A percentile compares a stretch with the other conserved stretches of the same genome.
These are phyloP conservation scores for Vigna nakashimae DNA, from an alignment of 306 rosid genomes.

Conservation along the genomic window DNA sequence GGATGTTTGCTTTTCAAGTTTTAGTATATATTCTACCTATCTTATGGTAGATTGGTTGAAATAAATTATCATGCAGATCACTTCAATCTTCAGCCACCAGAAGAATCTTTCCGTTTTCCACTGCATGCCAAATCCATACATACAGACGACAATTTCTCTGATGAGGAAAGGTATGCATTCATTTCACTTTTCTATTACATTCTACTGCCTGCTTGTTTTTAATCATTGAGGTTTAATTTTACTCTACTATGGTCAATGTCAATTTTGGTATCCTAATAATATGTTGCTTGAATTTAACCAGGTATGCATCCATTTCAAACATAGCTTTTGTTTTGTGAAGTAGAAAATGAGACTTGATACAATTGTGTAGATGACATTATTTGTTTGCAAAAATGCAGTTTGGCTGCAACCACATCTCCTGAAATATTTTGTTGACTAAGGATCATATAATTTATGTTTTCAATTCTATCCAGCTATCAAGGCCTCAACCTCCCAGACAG, in stretches of 20 bases:
- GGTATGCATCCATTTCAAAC: too few species aligned
- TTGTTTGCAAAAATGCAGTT: conserved; percentile 14
- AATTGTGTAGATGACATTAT: background rate
- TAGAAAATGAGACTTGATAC: too few species aligned
- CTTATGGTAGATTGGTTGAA: conserved; percentile 5
- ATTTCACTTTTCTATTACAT: conserved; percentile 7
- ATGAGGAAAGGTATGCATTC: conserved; percentile 62
- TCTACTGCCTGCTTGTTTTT: background rate
- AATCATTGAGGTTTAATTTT: background rate
- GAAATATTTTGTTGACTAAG: conserved; percentile 1
- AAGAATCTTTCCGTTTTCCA: conserved; percentile 46
- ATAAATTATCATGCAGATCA: conserved; percentile 49
- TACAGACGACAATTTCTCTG: conserved; percentile 46
- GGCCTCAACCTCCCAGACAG: conserved; percentile 76
- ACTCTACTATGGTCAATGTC: background rate
- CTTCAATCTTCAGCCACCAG: conserved; percentile 47
- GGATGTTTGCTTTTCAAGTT: background rate
- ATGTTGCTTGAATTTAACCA: background rate
- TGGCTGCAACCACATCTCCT: background rate
- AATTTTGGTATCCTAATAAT: background rate
- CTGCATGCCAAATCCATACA: conserved; percentile 41
- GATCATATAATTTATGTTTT: background rate
- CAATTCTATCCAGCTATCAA: conserved; percentile 51
- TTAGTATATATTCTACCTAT: background rate
- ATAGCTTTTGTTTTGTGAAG: too few species aligned